A percentile compares a stretch with the other conserved stretches of the same genome.
phyloP scores from a whole-genome alignment of 2,329 filamentous ascomycete species.

The Aureobasidium lini region DNA sequence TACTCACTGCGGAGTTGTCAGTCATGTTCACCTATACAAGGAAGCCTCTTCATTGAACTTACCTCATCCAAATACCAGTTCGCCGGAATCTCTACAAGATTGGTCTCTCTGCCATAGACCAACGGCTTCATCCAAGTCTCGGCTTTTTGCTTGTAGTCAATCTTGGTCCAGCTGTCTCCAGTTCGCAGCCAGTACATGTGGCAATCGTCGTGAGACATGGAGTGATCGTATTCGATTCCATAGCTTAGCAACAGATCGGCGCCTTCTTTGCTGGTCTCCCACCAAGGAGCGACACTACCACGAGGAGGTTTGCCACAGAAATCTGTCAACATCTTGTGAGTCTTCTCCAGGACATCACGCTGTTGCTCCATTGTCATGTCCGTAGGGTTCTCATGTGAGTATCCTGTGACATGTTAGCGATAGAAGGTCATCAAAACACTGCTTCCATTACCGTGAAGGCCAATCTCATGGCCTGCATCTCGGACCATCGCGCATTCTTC shows the following conservation, averaged over 20 bases:
- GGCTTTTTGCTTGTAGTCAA: slow-evolving; percentile 55
- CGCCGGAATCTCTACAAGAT: slow-evolving; percentile 56
- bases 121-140: slow-evolving; percentile 60
- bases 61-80: slow-evolving; percentile 34
- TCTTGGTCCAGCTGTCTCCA: slow-evolving; percentile 57
- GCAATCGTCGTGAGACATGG: slow-evolving; percentile 57
- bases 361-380: slow-evolving; percentile 69
- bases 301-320: slow-evolving; percentile 62
- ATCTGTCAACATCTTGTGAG: slow-evolving; percentile 60
- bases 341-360: slow-evolving; percentile 63
- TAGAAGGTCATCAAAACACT: too few relatives aligned
- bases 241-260: slow-evolving; percentile 57
- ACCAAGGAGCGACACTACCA: slow-evolving; percentile 63
- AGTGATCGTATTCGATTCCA: slow-evolving; percentile 62
- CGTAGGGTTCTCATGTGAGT: slow-evolving; percentile 60
- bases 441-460: slow-evolving; percentile 45
- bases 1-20: too few relatives aligned
- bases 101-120: slow-evolving; percentile 47
- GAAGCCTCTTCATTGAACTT: too few relatives aligned
- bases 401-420: slow-evolving; percentile 31
- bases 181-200: slow-evolving; percentile 55
- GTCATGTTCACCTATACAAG: too few relatives aligned
- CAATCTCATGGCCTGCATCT: slow-evolving; percentile 57
- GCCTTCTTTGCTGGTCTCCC: slow-evolving; percentile 63
- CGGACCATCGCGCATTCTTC: slow-evolving; percentile 54